Percentiles rank a stretch among this genome's conserved stretches.
Conservation (phyloP, 2,329 filamentous ascomycete species). For the Penicillium occitanis region DNA sequence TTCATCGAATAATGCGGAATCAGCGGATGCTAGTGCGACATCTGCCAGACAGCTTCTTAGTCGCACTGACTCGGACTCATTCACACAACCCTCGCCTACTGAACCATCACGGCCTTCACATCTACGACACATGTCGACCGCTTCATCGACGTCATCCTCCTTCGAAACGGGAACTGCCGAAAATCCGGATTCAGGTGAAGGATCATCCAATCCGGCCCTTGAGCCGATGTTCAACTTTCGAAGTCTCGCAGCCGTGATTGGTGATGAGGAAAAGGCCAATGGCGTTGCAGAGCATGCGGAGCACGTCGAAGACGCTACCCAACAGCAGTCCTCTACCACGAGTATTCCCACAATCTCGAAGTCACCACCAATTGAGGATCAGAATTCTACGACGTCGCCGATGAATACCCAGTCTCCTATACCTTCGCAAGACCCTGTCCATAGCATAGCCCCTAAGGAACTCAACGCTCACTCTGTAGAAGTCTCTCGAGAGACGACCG, state of each 20-base stretch:
- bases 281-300: constrained; percentile 28
- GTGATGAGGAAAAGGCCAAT: constrained; percentile 57
- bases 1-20: background rate
- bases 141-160: constrained; percentile 80
- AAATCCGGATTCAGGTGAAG: constrained; percentile 49
- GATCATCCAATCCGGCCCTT: constrained; percentile 51
- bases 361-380: constrained; percentile 24
- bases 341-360: constrained; percentile 23
- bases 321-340: constrained; percentile 14
- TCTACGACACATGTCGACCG: constrained; percentile 79
- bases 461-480: constrained; percentile 40
- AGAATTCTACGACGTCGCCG: constrained; percentile 16
- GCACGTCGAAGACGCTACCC: constrained; percentile 38
- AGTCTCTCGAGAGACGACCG: constrained; percentile 32
- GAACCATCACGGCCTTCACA: constrained; percentile 65
- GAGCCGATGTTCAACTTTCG: constrained; percentile 92
- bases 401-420: constrained; percentile 17
- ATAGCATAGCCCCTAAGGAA: constrained; percentile 35
- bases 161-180: constrained; percentile 59
- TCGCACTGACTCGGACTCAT: constrained; percentile 25
- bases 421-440: constrained; percentile 22
- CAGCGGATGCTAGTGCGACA: background rate
- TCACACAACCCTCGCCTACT: constrained; percentile 43
- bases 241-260: constrained; percentile 82
- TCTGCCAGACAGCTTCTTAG: constrained; percentile 3